Evolutionary conservation across 2,329 filamentous ascomycete species (phyloP).

Genomic region (Clonostachys byssicola): DNA sequence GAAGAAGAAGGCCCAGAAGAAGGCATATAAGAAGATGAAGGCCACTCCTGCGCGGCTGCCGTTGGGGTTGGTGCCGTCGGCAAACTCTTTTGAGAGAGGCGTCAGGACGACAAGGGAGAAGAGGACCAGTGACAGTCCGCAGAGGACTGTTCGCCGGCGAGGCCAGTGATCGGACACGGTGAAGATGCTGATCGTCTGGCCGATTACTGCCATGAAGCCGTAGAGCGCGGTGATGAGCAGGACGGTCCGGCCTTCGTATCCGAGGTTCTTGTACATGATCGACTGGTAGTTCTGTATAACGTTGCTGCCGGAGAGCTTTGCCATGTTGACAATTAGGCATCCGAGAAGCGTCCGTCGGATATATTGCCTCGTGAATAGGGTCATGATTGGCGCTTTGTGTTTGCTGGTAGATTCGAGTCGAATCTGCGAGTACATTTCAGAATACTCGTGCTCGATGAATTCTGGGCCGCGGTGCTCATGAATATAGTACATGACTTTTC

Average conservation of each 20-base stretch:
- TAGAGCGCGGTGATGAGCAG: conserved; percentile 39
- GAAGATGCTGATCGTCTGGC: conserved; percentile 17
- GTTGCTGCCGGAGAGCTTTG: conserved; percentile 14
- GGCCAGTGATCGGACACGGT: conserved; percentile 17
- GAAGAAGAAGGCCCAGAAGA: conserved; percentile 17
- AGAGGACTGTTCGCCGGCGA: conserved; percentile 1
- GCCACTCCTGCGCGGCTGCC: conserved; percentile 14
- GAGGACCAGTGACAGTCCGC: conserved; percentile 6
- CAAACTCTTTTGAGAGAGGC: conserved; percentile 11
- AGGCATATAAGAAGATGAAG: conserved; percentile 18
- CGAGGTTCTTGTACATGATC: conserved; percentile 30
- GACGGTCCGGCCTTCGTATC: conserved; percentile 40
- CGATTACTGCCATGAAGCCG: conserved; percentile 17
- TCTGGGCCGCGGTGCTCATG: conserved; percentile 13
- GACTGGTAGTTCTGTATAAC: conserved; percentile 22
- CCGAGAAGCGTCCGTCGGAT: conserved; percentile 13
- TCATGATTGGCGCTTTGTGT: not conserved
- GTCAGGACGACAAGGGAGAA: conserved; percentile 9
- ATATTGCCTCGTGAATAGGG: conserved; percentile 15
- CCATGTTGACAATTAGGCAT: conserved; percentile 17
- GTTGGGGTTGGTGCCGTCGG: conserved; percentile 8
- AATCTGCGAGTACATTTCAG: conserved; percentile 15
- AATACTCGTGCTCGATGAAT: conserved; percentile 7
- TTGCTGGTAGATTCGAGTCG: conserved; percentile 10
- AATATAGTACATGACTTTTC: conserved; percentile 11